Percentiles rank a stretch among this genome's conserved stretches.
Evolutionary conservation across 352 stramenopile species (phyloP).

Genomic region (Stephanocyclus meneghinianus): DNA sequence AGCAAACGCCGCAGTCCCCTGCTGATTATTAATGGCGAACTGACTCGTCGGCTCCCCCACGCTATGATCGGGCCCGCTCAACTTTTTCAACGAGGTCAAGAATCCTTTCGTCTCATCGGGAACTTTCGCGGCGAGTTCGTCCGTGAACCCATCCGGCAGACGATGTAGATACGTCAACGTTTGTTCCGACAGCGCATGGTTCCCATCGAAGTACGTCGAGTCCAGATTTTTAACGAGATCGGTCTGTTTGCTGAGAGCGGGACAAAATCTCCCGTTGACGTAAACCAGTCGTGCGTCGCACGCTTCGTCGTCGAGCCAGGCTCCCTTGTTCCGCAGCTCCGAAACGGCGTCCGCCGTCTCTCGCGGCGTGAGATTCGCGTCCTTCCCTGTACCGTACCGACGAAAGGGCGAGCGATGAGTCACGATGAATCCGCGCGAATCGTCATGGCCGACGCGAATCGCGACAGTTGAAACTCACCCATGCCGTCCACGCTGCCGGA

Average conservation of each 20-base stretch:
- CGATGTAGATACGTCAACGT: constrained; percentile 56
- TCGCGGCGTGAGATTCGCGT: constrained; percentile 37
- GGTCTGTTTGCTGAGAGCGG: constrained; percentile 68
- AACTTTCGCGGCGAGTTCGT: constrained; percentile 71
- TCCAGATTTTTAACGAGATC: constrained; percentile 61
- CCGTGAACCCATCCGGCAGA: constrained; percentile 80
- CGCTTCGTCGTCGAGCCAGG: constrained; percentile 70
- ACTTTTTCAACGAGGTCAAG: constrained; percentile 59
- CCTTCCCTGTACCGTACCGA: constrained; percentile 1
- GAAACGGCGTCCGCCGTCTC: constrained; percentile 26
- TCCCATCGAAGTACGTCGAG: constrained; percentile 40
- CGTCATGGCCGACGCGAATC: neutral
- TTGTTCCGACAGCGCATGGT: constrained; percentile 36
- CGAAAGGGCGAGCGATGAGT: neutral
- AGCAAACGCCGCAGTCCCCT: constrained; percentile 80
- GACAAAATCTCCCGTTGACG: constrained; percentile 75
- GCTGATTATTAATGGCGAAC: constrained; percentile 82
- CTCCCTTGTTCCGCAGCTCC: constrained; percentile 55
- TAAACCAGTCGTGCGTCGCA: constrained; percentile 78
- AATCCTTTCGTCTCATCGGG: constrained; percentile 46
- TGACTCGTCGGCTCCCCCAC: constrained; percentile 74
- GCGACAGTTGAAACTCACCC: constrained; percentile 18
- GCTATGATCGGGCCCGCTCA: constrained; percentile 75
- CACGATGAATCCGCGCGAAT: neutral
- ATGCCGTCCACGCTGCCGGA: constrained; percentile 43